These are phyloP conservation scores for Pythium sp. DNA, from an alignment of 352 stramenopile species.

Conservation along the genomic window DNA sequence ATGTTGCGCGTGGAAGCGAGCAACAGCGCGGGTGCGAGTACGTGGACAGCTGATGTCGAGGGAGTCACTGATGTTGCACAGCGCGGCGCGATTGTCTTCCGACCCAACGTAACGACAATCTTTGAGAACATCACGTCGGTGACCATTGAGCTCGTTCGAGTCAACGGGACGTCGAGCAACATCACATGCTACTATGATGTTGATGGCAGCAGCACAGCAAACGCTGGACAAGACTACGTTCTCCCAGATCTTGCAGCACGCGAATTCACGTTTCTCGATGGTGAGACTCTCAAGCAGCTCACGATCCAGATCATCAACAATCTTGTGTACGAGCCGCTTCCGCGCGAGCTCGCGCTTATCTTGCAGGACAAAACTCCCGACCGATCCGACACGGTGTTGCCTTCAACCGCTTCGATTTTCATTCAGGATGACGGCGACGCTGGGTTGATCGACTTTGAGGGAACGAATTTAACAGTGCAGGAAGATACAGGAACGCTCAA, in stretches of 20 bases:
- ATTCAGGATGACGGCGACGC: conserved; percentile 60
- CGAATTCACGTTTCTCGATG: conserved; percentile 36
- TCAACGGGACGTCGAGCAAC: conserved; percentile 42
- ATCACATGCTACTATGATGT: conserved; percentile 40
- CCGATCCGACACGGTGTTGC: conserved; percentile 26
- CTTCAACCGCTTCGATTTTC: conserved; percentile 22
- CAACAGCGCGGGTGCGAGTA: conserved; percentile 39
- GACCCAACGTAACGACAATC: conserved; percentile 19
- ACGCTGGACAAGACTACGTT: conserved; percentile 30
- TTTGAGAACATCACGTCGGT: conserved; percentile 42
- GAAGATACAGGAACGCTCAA: conserved; percentile 28
- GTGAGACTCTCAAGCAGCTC: conserved; percentile 34
- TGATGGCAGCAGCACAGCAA: conserved; percentile 20
- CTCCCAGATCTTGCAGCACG: conserved; percentile 18
- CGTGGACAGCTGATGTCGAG: conserved; percentile 26
- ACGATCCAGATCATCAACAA: conserved; percentile 43
- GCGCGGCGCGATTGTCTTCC: conserved; percentile 36
- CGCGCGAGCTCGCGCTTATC: conserved; percentile 27
- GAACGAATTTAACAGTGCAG: conserved; percentile 13
- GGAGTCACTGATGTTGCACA: conserved; percentile 43
- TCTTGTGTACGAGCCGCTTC: conserved; percentile 26
- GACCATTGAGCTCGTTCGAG: conserved; percentile 34
- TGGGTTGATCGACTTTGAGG: conserved; percentile 43
- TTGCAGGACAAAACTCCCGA: conserved; percentile 37
- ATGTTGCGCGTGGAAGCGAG: conserved; percentile 27